phyloP scores from a whole-genome alignment of 2,329 filamentous ascomycete genomes.

The Aotearoamyces nothofagi region DNA sequence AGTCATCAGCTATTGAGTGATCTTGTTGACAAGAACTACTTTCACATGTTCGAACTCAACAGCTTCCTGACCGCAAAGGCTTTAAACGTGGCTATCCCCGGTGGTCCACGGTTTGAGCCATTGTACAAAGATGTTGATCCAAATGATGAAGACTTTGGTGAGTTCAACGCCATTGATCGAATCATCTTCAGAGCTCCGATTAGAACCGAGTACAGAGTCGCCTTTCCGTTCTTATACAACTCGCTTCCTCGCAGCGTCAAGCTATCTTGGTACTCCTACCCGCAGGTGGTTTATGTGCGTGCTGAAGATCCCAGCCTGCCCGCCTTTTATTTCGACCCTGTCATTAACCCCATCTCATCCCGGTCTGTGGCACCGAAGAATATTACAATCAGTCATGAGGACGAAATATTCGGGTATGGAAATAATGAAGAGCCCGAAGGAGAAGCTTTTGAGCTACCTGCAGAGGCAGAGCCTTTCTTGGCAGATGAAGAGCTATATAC shows the following conservation, averaged over 20 bases:
- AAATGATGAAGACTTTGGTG: conserved; percentile 97
- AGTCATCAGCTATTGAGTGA: conserved; percentile 86
- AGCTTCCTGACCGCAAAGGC: conserved; percentile 95
- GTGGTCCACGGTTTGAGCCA: conserved; percentile 90
- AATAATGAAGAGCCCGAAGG: conserved; percentile 56
- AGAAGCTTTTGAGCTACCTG: conserved; percentile 74
- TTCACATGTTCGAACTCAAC: conserved; percentile 90
- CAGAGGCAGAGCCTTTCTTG: conserved; percentile 72
- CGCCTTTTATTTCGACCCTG: conserved; percentile 95
- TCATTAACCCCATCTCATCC: conserved; percentile 94
- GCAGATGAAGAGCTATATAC: conserved; percentile 80
- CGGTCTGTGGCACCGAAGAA: conserved; percentile 90
- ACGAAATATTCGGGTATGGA: conserved; percentile 76
- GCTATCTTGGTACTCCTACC: conserved; percentile 84
- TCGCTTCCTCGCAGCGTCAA: conserved; percentile 89
- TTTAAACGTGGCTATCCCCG: conserved; percentile 92
- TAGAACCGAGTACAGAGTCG: conserved; percentile 87
- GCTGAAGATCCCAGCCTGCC: conserved; percentile 80
- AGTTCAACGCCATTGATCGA: conserved; percentile 98
- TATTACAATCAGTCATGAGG: conserved; percentile 80
- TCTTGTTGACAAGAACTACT: conserved; percentile 91
- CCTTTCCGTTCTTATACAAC: conserved; percentile 91
- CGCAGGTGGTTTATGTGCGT: conserved; percentile 80
- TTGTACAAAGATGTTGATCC: conserved; percentile 98
- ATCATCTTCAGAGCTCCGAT: conserved; percentile 97